These are phyloP conservation scores for Hypholoma sublateritium DNA, from an alignment of 768 basidiomycete genomes.

Conservation along the genomic window DNA sequence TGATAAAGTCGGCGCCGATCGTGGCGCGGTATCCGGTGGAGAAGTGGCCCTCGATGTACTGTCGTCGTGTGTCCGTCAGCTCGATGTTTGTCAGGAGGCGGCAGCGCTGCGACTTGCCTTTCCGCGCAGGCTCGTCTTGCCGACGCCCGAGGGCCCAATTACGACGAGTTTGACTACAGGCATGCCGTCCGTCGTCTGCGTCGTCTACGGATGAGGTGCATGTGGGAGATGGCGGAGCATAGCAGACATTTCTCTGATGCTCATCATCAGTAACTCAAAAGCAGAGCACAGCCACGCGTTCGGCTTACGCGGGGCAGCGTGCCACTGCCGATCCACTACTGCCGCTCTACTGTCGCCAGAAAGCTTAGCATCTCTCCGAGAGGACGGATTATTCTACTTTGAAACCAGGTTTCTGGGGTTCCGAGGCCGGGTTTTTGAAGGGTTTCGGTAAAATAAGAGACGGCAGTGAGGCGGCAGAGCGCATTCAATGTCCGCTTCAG, in stretches of 20 bases:
- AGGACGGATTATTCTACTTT: no score
- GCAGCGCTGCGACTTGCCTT: slow-evolving; percentile 47
- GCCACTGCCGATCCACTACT: no score
- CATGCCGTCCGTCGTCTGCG: slow-evolving; percentile 38
- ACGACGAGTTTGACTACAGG: slow-evolving; percentile 80
- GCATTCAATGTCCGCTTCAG: no score
- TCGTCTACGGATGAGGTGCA: slow-evolving; percentile 5
- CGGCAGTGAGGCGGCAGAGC: no score
- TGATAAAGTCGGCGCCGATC: slow-evolving; percentile 88
- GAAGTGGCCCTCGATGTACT: slow-evolving; percentile 80
- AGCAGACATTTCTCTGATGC: slow-evolving; percentile 1
- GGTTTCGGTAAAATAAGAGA: no score
- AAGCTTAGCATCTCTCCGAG: no score
- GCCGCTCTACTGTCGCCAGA: no score
- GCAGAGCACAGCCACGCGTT: slow-evolving; percentile 5
- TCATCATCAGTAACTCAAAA: background rate
- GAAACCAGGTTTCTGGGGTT: no score
- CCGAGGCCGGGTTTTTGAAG: no score
- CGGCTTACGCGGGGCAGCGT: background rate
- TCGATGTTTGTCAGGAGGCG: background rate
- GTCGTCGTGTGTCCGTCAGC: background rate
- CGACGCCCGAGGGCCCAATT: slow-evolving; percentile 81
- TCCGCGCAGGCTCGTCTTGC: slow-evolving; percentile 78
- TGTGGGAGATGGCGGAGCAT: slow-evolving; percentile 1
- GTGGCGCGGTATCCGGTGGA: slow-evolving; percentile 79